Conservation (phyloP, 768 basidiomycete genomes). For the Leccinellum rugosiceps region DNA sequence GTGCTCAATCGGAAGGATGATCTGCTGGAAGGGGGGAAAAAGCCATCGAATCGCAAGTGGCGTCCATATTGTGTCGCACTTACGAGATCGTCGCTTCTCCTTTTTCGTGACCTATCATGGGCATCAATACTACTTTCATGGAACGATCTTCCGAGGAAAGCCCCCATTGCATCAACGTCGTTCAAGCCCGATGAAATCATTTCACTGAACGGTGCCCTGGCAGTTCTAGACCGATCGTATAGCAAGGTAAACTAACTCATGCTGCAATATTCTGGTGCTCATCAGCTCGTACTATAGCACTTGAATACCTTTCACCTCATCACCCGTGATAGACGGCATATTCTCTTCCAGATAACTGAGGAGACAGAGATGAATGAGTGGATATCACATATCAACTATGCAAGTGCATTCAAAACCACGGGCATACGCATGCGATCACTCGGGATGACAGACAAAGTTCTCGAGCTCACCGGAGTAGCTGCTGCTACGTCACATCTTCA, state of each 20-base stretch:
- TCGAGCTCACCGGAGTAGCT: conserved; percentile 78
- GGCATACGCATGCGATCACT: conserved; percentile 77
- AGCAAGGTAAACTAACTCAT: conserved; percentile 53
- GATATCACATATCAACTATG: conserved; percentile 92
- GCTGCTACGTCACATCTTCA: conserved; percentile 83
- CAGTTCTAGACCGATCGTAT: conserved; percentile 76
- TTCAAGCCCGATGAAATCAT: conserved; percentile 85
- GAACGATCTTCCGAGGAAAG: conserved; percentile 34
- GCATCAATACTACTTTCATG: conserved; percentile 45
- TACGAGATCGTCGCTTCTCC: conserved; percentile 86
- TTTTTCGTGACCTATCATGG: conserved; percentile 76
- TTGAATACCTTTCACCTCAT: conserved; percentile 73
- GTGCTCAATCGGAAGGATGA: conserved; percentile 82
- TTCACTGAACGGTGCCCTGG: conserved; percentile 73
- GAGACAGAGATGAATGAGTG: conserved; percentile 81
- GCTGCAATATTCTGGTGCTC: neutral
- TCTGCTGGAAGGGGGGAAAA: conserved; percentile 70
- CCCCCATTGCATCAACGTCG: conserved; percentile 39
- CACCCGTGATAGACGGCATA: conserved; percentile 73
- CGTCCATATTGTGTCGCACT: conserved; percentile 79
- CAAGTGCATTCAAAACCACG: conserved; percentile 84
- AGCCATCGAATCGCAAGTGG: conserved; percentile 81
- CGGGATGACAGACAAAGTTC: conserved; percentile 65
- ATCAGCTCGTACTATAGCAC: conserved; percentile 36
- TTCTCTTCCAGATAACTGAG: conserved; percentile 70